Evolutionary conservation across 352 stramenopile genomes (phyloP), one percentile per base, ranked within the genome.

Genomic region (Phytophthora uliginosa): DNA sequence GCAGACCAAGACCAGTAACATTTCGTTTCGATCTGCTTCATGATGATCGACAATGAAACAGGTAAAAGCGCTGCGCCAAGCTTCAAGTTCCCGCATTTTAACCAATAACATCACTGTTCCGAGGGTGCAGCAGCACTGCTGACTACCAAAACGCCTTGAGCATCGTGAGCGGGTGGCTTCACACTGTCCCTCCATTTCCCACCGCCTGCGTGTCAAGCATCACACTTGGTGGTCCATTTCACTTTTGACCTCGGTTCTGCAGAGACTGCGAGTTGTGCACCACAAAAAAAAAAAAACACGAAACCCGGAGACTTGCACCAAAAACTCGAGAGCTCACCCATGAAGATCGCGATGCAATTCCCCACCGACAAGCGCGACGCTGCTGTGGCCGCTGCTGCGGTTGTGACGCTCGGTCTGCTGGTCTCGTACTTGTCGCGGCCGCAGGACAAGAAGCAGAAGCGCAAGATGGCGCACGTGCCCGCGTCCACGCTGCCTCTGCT

Each of bases 401-500:
- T 54, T 5, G 48, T 54, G 48, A 33, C 48, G 48, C 48, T 54
- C 9, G 20, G 48, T 9, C 48, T 54, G n/a, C 20, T 54, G 48
- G 48, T 54, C 48, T 54, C 48, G 48, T 54, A 54, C 12, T 20
- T 54, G 20, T 54, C 20, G n/a, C 12, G 48, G 3, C 7, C n/a
- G 8, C n/a, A 24, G 18, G 7, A 3, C 8, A 54, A 17, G 20
- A 54, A 33, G 20, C n/a, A 12, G 48, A 54, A 26, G 48, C 48
- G 48, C 48, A 54, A 54, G 48, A 54, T 54, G 48, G 48, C 48
- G 48, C 48, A 54, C 48, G 48, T 54, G 10, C 48, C 48, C 22
- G 31, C 28, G 48, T 54, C 48, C 48, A 54, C 48, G 48, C 48
- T 54, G n/a, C 48, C 48, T 15, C n/a, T 54, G 20, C 48, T 54